Evolutionary conservation across 495 filamentous ascomycete species (phyloP), one percentile per base, ranked within the genome.

Genomic region (Lasiosphaeris hirsuta): DNA sequence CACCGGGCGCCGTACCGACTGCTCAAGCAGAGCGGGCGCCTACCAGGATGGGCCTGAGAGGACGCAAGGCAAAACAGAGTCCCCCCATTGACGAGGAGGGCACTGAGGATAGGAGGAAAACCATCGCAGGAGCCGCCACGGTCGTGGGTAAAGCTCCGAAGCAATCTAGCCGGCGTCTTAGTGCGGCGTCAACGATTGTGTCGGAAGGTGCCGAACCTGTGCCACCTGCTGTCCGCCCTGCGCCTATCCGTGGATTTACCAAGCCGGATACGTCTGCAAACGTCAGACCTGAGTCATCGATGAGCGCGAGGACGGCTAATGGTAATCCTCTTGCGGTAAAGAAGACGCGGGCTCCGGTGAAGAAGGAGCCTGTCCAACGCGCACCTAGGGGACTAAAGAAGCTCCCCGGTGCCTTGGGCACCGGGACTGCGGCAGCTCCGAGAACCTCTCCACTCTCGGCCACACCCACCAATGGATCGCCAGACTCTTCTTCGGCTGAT

Each of bases 11-110:
- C 1, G 59, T 72, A 8, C 71, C 71, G 34, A 52, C 74, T 9
- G 53, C 72, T 1, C 42, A 45, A 10, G 60, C 50, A 6, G 63
- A 74, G 8, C 62, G 74, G 13, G 73, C 79, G 7, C 76, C 80
- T 11, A 80, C 79, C 10, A 81, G 86, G 47, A 89, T 87, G 81
- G 82, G 88, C 56, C 79, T 94, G 39, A 79, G 93, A 35, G 84
- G 84, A 43, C 82, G 90, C 50, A 93, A 89, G 64, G 71, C 72
- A 0, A 79, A 72, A 51, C 61, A 70, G 13, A 35, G 67, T 3
- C 57, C 72, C 4, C 71, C 74, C 13, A 72, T 75, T 7, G 74
- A 75, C 1, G 80, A 78, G 7, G 74, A 77, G 11, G 83, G 80
- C 23, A 76, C 75, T 39, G 76, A 78, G 50, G 81, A 74, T 52